Evolutionary conservation across 2,329 filamentous ascomycete genomes (phyloP).

Genomic region (Chalaropsis thielavioides): DNA sequence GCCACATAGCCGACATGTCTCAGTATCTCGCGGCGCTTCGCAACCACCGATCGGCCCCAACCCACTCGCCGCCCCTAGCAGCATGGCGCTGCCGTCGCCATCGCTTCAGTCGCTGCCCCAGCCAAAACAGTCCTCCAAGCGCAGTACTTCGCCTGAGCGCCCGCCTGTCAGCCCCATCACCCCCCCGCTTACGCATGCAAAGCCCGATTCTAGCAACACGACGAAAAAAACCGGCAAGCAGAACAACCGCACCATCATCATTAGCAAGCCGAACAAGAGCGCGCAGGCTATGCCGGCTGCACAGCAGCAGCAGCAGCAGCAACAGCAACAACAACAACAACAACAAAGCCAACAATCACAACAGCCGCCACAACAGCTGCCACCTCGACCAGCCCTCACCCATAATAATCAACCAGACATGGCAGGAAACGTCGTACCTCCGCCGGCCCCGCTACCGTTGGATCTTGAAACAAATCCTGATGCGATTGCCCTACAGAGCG

Average conservation of each 20-base stretch:
- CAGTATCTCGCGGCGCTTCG: constrained; percentile 16
- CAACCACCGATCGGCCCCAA: constrained; percentile 8
- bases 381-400: constrained; percentile 28
- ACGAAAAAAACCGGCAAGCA: background rate
- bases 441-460: constrained; percentile 38
- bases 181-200: constrained; percentile 31
- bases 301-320: constrained; percentile 11
- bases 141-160: constrained; percentile 32
- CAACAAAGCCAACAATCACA: background rate
- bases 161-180: constrained; percentile 43
- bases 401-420: constrained; percentile 32
- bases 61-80: constrained; percentile 12
- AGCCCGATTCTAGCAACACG: constrained; percentile 18
- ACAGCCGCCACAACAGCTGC: constrained; percentile 20
- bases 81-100: constrained; percentile 13
- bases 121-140: constrained; percentile 19
- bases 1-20: constrained; percentile 20
- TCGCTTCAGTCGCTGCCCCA: constrained; percentile 14
- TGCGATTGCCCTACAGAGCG: constrained; percentile 70
- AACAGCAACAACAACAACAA: constrained; percentile 18
- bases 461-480: constrained; percentile 60
- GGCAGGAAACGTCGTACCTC: constrained; percentile 26
- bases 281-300: background rate
- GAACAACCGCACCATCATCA: constrained; percentile 16
- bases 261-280: constrained; percentile 5